Evolutionary conservation across 495 filamentous ascomycete genomes (phyloP).

Genomic region (Hypoxylon intermedium): DNA sequence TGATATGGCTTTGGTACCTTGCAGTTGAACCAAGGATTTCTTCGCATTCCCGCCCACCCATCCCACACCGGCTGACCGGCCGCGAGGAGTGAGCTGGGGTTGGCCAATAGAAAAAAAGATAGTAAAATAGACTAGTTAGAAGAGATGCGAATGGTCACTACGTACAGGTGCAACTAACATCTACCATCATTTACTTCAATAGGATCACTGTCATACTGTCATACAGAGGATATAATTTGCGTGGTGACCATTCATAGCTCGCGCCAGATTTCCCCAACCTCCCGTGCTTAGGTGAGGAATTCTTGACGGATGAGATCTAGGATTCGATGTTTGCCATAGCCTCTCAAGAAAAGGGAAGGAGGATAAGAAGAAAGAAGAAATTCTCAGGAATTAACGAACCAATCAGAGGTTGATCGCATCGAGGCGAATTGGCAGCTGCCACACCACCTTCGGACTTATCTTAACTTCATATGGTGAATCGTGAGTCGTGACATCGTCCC

Average conservation of each 20-base stretch:
- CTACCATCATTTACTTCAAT: neutral
- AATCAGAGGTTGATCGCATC: constrained; percentile 25
- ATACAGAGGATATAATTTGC: neutral
- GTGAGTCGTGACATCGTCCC: constrained; percentile 22
- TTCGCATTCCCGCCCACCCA: constrained; percentile 26
- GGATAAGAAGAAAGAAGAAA: neutral
- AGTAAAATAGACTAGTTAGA: neutral
- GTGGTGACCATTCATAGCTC: neutral
- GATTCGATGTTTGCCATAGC: neutral
- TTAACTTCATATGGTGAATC: neutral
- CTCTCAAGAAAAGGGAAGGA: neutral
- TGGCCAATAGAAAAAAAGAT: constrained; percentile 20
- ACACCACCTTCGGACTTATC: constrained; percentile 22
- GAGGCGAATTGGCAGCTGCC: constrained; percentile 37
- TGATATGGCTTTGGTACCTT: constrained; percentile 36
- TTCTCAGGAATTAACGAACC: constrained; percentile 2
- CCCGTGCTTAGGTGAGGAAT: constrained; percentile 6
- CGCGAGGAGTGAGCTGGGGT: constrained; percentile 4
- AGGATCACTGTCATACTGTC: neutral
- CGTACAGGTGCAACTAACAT: constrained; percentile 1
- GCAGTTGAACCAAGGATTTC: constrained; percentile 31
- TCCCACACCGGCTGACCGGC: constrained; percentile 22
- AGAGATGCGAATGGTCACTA: constrained; percentile 9
- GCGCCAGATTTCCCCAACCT: constrained; percentile 1
- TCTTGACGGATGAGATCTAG: constrained; percentile 1